Conservation (phyloP, 1,139 yeast genomes). For the Diutina mesorugosa region DNA sequence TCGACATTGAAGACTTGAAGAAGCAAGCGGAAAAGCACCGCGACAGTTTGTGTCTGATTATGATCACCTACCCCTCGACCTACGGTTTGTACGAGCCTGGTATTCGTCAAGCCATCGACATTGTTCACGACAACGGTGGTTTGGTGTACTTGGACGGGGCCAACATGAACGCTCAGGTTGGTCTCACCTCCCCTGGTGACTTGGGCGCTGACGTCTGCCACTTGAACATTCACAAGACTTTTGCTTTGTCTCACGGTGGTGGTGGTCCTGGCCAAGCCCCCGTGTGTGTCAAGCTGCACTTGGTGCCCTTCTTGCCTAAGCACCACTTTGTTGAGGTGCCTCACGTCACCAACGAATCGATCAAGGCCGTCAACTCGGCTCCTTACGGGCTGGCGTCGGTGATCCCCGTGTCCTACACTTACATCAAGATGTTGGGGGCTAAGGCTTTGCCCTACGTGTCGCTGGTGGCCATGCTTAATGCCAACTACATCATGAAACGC, state of each 20-base stretch:
- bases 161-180: conserved; percentile 98
- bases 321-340: conserved; percentile 57
- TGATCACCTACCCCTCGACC: conserved; percentile 97
- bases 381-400: conserved; percentile 95
- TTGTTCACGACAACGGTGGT: conserved; percentile 79
- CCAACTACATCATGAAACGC: conserved; percentile 85
- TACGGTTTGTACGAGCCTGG: conserved; percentile 95
- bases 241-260: conserved; percentile 97
- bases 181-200: conserved; percentile 94
- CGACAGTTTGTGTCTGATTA: conserved; percentile 68
- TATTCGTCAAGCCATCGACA: conserved; percentile 69
- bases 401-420: conserved; percentile 86
- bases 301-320: conserved; percentile 71
- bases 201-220: conserved; percentile 99
- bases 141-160: conserved; percentile 98
- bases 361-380: conserved; percentile 78
- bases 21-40: conserved; percentile 62
- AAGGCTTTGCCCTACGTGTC: conserved; percentile 76
- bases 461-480: conserved; percentile 81
- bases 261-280: conserved; percentile 99
- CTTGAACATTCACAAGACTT: conserved; percentile 89
- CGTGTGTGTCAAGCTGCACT: conserved; percentile 79
- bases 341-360: conserved; percentile 40
- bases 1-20: conserved; percentile 66
- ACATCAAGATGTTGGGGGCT: conserved; percentile 88